Base-by-base conservation (phyloP, 768 basidiomycete genomes). In the Hericium rajendrae region DNA sequence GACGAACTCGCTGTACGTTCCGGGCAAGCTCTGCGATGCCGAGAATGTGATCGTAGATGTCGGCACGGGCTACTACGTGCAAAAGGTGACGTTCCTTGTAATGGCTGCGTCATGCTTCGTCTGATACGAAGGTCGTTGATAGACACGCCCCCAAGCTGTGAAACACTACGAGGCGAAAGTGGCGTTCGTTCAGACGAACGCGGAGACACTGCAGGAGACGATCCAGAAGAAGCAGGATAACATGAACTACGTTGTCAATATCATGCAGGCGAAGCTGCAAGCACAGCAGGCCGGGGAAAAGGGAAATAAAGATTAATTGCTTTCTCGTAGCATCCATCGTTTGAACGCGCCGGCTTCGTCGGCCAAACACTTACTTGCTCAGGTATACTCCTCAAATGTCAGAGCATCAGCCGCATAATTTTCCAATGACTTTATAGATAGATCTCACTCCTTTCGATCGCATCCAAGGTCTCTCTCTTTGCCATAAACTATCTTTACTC, bases 11-110 rank as follows among this genome's bases (percentile, higher is more conserved):
- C 79, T 99, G 2, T 98, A 97, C 67, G 88, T 98, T 24, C 94
- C 95, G 2, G 97, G 94, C 18, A 92, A 85, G 71, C 77, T 98
- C 50, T 77, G 76, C 43, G 88, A 97, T 66, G 70, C 81, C 0
- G 87, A 93, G 48, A 81, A 91, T 63, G 94, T 99, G 50, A 85
- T 98, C 60, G 83, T 98, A 40, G 97, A 99, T 68, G 79, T 98
- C 26, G 97, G 97, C 1, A 98, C 95, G 0, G 95, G 97, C 0
- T 99, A 97, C 71, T 97, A 86, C 63, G 89, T 98, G 16, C 85
- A 91, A 72, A 99, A 98, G 80, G 97, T 91, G 50, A 48, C 75
- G 61, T 24, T n/a, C 10, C 40, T 2, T 37, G 26, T 12, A 26
- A 10, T 6, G 55, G 20, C 40, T 38, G 39, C 12, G 12, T 22